Conservation (phyloP, 2,329 filamentous ascomycete genomes). For the Bipolaris victoriae region DNA sequence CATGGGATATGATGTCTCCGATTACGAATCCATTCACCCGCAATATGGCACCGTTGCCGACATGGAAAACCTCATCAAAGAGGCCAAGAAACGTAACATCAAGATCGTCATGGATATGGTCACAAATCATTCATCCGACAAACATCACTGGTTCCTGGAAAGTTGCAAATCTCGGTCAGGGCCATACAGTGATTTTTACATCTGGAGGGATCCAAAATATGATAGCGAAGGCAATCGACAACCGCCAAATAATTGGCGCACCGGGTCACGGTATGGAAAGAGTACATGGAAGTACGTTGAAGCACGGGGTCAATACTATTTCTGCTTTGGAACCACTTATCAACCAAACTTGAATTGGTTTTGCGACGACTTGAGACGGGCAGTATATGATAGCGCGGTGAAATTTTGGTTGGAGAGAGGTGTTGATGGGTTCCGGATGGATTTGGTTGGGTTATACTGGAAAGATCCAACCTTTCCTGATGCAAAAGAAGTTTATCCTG, state of each 20-base stretch:
- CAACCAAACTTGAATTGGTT: slow-evolving; percentile 59
- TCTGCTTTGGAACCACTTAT: slow-evolving; percentile 54
- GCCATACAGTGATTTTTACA: slow-evolving; percentile 74
- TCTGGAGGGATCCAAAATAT: slow-evolving; percentile 66
- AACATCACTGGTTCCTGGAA: slow-evolving; percentile 74
- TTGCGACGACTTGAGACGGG: not conserved
- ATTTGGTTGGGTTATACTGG: slow-evolving; percentile 2
- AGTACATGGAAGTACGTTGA: slow-evolving; percentile 46
- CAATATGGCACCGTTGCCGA: slow-evolving; percentile 72
- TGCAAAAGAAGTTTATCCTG: slow-evolving; percentile 3
- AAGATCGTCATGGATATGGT: slow-evolving; percentile 76
- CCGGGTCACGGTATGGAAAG: slow-evolving; percentile 52
- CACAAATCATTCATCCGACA: slow-evolving; percentile 76
- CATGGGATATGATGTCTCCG: slow-evolving; percentile 73
- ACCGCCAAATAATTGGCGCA: slow-evolving; percentile 63
- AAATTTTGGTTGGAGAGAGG: slow-evolving; percentile 1
- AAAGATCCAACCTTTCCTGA: slow-evolving; percentile 1
- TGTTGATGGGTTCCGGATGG: slow-evolving; percentile 1
- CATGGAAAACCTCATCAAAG: slow-evolving; percentile 66
- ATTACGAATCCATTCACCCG: slow-evolving; percentile 70
- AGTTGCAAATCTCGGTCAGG: slow-evolving; percentile 66
- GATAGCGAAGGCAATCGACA: slow-evolving; percentile 60
- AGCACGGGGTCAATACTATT: slow-evolving; percentile 48
- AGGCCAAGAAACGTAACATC: slow-evolving; percentile 68
- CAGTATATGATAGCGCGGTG: not conserved